Evolutionary conservation across 2,329 filamentous ascomycete species (phyloP).

Genomic region (Zalaria obscura): DNA sequence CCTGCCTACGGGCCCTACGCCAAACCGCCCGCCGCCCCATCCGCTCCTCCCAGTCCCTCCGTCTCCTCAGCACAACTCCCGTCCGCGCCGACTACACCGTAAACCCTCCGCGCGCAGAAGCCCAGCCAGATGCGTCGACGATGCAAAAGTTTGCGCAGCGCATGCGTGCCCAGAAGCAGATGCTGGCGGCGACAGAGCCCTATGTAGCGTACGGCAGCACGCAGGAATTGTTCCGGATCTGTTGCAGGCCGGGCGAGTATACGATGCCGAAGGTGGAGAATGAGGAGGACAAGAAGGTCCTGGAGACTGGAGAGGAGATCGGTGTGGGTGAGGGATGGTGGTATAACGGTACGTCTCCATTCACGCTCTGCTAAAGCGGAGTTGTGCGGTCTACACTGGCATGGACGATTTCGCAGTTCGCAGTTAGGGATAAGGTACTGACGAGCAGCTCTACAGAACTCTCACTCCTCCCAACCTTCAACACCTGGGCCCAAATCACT

Average conservation of each 20-base stretch:
- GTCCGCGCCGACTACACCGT: constrained; percentile 4
- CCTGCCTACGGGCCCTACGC: constrained; percentile 12
- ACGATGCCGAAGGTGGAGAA: constrained; percentile 50
- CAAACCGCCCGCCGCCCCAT: constrained; percentile 3
- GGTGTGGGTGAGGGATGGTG: constrained; percentile 63
- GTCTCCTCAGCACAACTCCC: constrained; percentile 3
- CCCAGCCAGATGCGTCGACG: constrained; percentile 5
- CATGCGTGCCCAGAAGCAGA: constrained; percentile 7
- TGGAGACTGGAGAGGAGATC: constrained; percentile 68
- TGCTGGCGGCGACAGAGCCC: constrained; percentile 37
- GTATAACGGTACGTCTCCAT: constrained; percentile 53
- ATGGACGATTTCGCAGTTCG: too few species aligned
- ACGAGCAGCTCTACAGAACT: constrained; percentile 42
- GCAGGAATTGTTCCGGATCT: constrained; percentile 64
- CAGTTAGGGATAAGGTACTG: neutral
- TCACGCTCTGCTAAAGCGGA: neutral
- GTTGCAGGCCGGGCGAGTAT: constrained; percentile 61
- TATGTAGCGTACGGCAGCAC: constrained; percentile 73
- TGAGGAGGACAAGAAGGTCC: constrained; percentile 52
- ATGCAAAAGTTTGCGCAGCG: constrained; percentile 7
- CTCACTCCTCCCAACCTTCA: constrained; percentile 72
- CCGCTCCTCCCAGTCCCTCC: neutral
- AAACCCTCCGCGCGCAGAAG: constrained; percentile 9
- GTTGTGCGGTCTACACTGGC: constrained; percentile 1
- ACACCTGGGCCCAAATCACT: constrained; percentile 88